Evolutionary conservation across 1,284 basidiomycete species (phyloP).

Genomic region (Leccinum griseonigrum): DNA sequence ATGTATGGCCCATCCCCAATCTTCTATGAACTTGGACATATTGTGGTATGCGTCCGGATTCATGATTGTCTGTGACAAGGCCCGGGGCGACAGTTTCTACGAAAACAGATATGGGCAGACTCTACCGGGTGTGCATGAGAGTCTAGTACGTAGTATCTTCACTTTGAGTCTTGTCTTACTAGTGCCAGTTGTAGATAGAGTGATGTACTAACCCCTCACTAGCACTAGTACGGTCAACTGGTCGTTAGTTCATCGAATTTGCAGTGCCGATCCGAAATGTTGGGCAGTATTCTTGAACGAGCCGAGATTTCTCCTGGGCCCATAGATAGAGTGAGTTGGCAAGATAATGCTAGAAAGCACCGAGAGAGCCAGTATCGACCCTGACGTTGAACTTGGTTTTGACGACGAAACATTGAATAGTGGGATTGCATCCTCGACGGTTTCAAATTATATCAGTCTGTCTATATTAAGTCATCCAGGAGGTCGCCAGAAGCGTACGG

Average conservation of each 20-base stretch:
- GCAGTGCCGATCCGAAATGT: slow-evolving; percentile 25
- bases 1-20: no score
- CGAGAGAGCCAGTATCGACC: slow-evolving; percentile 50
- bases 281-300: slow-evolving; percentile 38
- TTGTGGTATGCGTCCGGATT: no score
- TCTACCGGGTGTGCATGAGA: slow-evolving; percentile 80
- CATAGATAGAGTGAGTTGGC: slow-evolving; percentile 1
- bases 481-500: slow-evolving; percentile 7
- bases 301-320: slow-evolving; percentile 42
- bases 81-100: no score
- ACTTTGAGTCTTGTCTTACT: background rate
- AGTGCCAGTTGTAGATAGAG: slow-evolving; percentile 5
- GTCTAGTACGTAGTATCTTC: slow-evolving; percentile 50
- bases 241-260: slow-evolving; percentile 48
- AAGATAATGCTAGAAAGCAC: slow-evolving; percentile 37
- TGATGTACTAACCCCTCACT: no score
- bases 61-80: no score
- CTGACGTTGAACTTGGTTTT: slow-evolving; percentile 41
- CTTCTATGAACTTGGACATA: no score
- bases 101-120: slow-evolving; percentile 3
- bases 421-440: slow-evolving; percentile 52
- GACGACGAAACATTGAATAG: slow-evolving; percentile 60
- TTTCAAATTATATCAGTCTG: no score
- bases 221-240: slow-evolving; percentile 59
- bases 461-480: slow-evolving; percentile 19